Percentiles rank a stretch among this genome's conserved stretches.
Conservation (phyloP, 169 alveolate genomes). For the Ichthyophthirius multifiliis region DNA sequence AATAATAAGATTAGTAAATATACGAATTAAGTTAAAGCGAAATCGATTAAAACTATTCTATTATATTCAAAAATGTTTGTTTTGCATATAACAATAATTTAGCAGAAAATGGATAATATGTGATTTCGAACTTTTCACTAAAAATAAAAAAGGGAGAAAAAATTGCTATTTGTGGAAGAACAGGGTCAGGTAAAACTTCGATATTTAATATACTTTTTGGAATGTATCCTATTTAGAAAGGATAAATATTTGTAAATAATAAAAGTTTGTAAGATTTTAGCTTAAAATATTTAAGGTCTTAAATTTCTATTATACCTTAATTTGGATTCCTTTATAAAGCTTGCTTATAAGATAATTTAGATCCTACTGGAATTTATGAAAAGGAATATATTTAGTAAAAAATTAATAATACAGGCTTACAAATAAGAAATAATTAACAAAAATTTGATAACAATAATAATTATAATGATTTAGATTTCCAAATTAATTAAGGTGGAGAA, state of each 20-base stretch:
- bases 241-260: slow-evolving; percentile 19
- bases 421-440: neutral
- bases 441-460: neutral
- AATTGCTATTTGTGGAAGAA: slow-evolving; percentile 40
- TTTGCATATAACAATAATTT: neutral
- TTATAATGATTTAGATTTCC: slow-evolving; percentile 4
- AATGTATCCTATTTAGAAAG: slow-evolving; percentile 19
- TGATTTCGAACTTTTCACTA: slow-evolving; percentile 1
- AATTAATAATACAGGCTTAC: neutral
- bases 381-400: neutral
- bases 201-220: slow-evolving; percentile 33
- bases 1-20: neutral
- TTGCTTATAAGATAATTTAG: slow-evolving; percentile 31
- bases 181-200: slow-evolving; percentile 52
- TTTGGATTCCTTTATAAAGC: slow-evolving; percentile 44
- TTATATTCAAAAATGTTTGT: neutral
- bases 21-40: neutral
- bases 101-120: neutral
- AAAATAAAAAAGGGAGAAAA: slow-evolving; percentile 38
- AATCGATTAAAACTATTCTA: too few species aligned
- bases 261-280: slow-evolving; percentile 10
- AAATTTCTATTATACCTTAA: slow-evolving; percentile 37
- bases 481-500: slow-evolving; percentile 23
- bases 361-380: slow-evolving; percentile 8
- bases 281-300: slow-evolving; percentile 14